Evolutionary conservation across 192 early-diverging fungal species (phyloP), one percentile per base, ranked within the genome.

Genomic region (Gryganskiella cystojenkinii): DNA sequence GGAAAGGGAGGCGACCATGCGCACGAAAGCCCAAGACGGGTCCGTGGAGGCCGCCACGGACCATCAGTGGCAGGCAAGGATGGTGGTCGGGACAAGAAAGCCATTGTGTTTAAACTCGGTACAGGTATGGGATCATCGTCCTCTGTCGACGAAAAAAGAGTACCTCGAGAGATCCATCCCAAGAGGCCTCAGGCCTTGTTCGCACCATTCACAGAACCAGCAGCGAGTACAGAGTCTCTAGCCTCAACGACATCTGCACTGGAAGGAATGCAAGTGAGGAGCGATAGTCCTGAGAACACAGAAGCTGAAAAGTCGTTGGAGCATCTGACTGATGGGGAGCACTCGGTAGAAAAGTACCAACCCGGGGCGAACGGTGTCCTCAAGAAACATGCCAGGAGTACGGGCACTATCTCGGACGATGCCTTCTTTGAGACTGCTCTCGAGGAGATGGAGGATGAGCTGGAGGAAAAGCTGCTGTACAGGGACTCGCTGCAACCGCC

Each of bases 351-450:
- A 31, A 61, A 61, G 45, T 19, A n/a, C n/a, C n/a, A n/a, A n/a
- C n/a, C n/a, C n/a, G n/a, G n/a, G n/a, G n/a, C n/a, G n/a, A n/a
- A n/a, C n/a, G n/a, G n/a, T n/a, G n/a, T n/a, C n/a, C n/a, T n/a
- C n/a, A 78, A 78, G 35, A 78, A 78, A 40, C 74, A 78, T 42
- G n/a, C 25, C 15, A 56, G 67, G 33, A 69, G 67, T 24, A 64
- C 65, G 45, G 74, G 74, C 9, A 78, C 74, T 3, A 69, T 78
- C 46, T 78, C 74, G 13, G 74, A 78, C 30, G 74, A 78, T 46
- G 61, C 74, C 14, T 78, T 78, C 22, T 78, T 78, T 43, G 74
- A 78, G 66, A 64, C 57, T 31, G 74, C 67, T 1, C 30, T 78
- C 10, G 58, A 56, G 7, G 61, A 78, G 10, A 61, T 61, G 0